A percentile compares a stretch with the other conserved stretches of the same genome.
These are phyloP conservation scores for Fusarium transvaalense DNA, from an alignment of 2,329 filamentous ascomycete species.

Conservation along the genomic window DNA sequence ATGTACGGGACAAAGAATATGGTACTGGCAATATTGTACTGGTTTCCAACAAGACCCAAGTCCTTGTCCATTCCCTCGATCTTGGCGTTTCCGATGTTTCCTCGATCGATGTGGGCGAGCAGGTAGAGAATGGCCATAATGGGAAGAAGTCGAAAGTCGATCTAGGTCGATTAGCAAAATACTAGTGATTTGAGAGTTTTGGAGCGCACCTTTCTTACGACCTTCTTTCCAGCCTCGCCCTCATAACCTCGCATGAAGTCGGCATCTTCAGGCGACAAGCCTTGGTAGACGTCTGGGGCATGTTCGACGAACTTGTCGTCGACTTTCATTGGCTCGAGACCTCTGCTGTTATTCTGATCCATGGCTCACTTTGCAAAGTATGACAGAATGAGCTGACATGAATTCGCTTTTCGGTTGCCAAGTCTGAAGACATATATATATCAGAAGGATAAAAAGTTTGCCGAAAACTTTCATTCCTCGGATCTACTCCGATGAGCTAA, in stretches of 20 bases:
- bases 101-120: conserved; percentile 37
- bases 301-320: conserved; percentile 15
- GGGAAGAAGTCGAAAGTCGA: conserved; percentile 36
- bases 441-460: background rate
- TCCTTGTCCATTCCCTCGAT: conserved; percentile 60
- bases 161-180: background rate
- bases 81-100: conserved; percentile 46
- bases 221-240: conserved; percentile 25
- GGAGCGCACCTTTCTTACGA: conserved; percentile 37
- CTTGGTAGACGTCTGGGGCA: conserved; percentile 39
- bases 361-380: background rate
- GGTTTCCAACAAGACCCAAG: conserved; percentile 61
- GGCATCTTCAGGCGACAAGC: conserved; percentile 37
- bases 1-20: conserved; percentile 71
- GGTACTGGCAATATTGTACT: conserved; percentile 64
- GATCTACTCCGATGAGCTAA: background rate
- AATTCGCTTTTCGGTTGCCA: accelerated
- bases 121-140: conserved; percentile 38
- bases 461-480: background rate
- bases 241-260: conserved; percentile 35
- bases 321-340: background rate
- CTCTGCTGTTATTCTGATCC: background rate
- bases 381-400: accelerated
- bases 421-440: background rate
- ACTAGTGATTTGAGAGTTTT: too few species aligned